These are phyloP conservation scores for Rhododendron williamsianum DNA, from an alignment of 148 eudicot species.

Conservation along the genomic window DNA sequence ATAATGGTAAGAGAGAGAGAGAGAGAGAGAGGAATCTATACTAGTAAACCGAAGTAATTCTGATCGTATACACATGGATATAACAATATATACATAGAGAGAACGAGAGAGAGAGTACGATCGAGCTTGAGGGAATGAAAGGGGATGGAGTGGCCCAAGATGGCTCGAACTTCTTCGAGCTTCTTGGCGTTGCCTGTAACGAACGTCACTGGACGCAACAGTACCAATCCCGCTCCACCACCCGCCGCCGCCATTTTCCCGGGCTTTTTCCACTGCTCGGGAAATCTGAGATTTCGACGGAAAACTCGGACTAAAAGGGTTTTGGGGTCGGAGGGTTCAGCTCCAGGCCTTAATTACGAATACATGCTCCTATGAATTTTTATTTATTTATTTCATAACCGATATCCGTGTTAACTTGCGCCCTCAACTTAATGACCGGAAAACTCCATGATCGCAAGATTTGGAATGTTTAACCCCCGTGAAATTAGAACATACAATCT, in stretches of 20 bases:
- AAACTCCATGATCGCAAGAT: no score
- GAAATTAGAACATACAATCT: no score
- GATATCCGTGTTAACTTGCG: no score
- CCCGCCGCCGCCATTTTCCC: slow-evolving; percentile 39
- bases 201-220: slow-evolving; percentile 68
- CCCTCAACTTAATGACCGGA: no score
- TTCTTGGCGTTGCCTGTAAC: slow-evolving; percentile 92
- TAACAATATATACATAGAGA: not conserved
- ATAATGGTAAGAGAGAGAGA: not conserved
- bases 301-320: not conserved
- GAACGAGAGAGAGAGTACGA: slow-evolving; percentile 27
- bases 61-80: not conserved
- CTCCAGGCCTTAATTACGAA: no score
- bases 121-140: slow-evolving; percentile 82
- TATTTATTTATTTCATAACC: no score
- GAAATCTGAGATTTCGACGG: not conserved
- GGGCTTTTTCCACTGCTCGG: not conserved
- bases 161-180: slow-evolving; percentile 79
- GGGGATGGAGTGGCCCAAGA: slow-evolving; percentile 75
- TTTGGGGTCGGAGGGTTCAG: not conserved
- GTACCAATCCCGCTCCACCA: slow-evolving; percentile 24
- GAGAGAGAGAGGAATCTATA: not conserved
- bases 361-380: no score
- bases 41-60: not conserved
- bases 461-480: no score